A percentile compares a stretch with the other conserved stretches of the same genome.
Conservation (phyloP, 192 early-diverging fungal species). For the Coemansia sp. region DNA sequence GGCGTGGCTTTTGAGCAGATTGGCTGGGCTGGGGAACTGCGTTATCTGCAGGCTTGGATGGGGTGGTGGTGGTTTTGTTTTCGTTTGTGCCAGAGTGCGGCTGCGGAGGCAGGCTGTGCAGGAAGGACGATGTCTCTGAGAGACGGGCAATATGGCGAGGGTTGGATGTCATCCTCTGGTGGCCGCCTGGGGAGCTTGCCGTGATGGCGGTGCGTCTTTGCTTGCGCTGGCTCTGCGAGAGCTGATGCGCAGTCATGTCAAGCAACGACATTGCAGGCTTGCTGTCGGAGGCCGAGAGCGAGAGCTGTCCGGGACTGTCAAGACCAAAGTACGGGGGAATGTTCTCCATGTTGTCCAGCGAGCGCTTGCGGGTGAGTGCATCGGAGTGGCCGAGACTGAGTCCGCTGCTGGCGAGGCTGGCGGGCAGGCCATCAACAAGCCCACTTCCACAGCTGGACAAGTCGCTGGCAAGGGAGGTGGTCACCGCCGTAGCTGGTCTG, state of each 20-base stretch:
- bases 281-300: conserved; percentile 9
- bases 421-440: conserved; percentile 16
- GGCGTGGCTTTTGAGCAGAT: conserved; percentile 10
- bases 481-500: conserved; percentile 13
- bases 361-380: conserved; percentile 38
- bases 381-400: conserved; percentile 39
- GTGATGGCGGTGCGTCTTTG: conserved; percentile 40
- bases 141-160: conserved; percentile 29
- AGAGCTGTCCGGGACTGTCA: conserved; percentile 12
- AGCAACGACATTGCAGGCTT: conserved; percentile 42
- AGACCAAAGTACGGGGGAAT: conserved; percentile 33
- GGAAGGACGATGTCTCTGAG: conserved; percentile 14
- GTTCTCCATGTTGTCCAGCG: conserved; percentile 46
- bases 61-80: conserved; percentile 4
- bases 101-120: conserved; percentile 18
- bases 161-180: conserved; percentile 30
- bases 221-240: conserved; percentile 48
- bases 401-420: conserved; percentile 24
- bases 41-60: conserved; percentile 11
- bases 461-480: conserved; percentile 25
- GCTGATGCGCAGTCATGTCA: conserved; percentile 42
- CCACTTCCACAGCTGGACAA: conserved; percentile 25
- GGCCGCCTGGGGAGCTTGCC: conserved; percentile 45
- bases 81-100: conserved; percentile 7
- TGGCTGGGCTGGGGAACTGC: conserved; percentile 5